phyloP scores from a whole-genome alignment of 176 grass and related monocot genomes.

The Chloris gayana region DNA sequence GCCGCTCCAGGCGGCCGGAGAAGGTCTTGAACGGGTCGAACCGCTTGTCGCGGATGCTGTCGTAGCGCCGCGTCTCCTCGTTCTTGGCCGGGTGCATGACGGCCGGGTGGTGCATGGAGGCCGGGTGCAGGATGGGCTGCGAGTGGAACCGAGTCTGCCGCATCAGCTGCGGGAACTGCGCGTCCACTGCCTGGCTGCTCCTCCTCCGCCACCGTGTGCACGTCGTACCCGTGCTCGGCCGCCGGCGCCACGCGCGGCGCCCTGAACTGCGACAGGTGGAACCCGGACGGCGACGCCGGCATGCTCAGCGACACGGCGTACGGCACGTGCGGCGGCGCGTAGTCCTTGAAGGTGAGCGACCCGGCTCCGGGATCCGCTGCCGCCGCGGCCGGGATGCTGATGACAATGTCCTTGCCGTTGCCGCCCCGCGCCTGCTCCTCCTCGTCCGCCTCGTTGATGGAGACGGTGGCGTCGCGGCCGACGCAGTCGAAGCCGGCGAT shows the following conservation, averaged over 20 bases:
- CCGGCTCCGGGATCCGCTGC: too few relatives aligned
- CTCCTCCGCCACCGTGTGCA: background rate
- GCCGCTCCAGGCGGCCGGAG: conserved; percentile 82
- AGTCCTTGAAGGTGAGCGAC: background rate
- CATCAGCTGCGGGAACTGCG: conserved; percentile 28
- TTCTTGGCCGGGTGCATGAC: background rate
- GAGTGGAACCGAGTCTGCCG: conserved; percentile 67
- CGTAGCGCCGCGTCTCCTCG: conserved; percentile 10
- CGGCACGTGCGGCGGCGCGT: conserved; percentile 4
- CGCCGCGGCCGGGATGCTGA: conserved; percentile 41
- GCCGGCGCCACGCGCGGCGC: background rate
- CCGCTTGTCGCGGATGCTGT: conserved; percentile 53
- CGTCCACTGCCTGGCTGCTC: background rate
- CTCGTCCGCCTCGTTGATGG: conserved; percentile 8
- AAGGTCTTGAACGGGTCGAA: conserved; percentile 96
- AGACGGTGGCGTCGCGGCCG: background rate
- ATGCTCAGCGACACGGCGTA: conserved; percentile 61
- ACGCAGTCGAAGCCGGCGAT: conserved; percentile 60
- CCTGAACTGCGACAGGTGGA: conserved; percentile 55
- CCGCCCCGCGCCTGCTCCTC: background rate
- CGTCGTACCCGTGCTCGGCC: background rate
- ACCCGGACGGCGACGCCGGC: conserved; percentile 75
- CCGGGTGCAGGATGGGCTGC: conserved; percentile 53
- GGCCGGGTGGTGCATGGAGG: background rate
- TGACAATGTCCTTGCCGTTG: conserved; percentile 30